Percentiles rank a stretch among this genome's conserved stretches.
Evolutionary conservation across 1,284 basidiomycete species (phyloP).

Genomic region (Puccinia triticina): DNA sequence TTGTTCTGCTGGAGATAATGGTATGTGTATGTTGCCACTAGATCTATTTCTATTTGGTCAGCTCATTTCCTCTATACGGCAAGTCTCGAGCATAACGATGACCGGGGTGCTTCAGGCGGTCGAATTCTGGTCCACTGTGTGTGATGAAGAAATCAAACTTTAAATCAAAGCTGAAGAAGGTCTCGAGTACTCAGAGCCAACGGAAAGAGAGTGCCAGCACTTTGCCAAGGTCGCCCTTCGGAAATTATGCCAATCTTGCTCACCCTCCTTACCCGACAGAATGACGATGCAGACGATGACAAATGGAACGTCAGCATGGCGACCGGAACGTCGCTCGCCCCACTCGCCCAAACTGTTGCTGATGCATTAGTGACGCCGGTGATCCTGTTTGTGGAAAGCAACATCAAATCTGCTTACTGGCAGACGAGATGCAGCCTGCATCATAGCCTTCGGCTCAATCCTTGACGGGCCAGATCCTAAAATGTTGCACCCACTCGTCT

Average conservation of each 20-base stretch:
- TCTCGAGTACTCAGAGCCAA: slow-evolving; percentile 84
- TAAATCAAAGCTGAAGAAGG: slow-evolving; percentile 92
- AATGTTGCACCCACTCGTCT: slow-evolving; percentile 84
- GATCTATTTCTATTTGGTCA: too few relatives aligned
- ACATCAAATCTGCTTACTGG: slow-evolving; percentile 92
- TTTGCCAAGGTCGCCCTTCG: slow-evolving; percentile 90
- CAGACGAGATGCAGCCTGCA: slow-evolving; percentile 94
- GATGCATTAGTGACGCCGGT: slow-evolving; percentile 89
- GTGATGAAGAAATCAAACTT: slow-evolving; percentile 93
- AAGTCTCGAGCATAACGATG: slow-evolving; percentile 83
- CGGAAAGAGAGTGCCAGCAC: slow-evolving; percentile 81
- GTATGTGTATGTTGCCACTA: slow-evolving; percentile 53
- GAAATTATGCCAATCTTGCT: slow-evolving; percentile 94
- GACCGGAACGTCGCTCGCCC: slow-evolving; percentile 86
- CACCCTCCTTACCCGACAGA: slow-evolving; percentile 83
- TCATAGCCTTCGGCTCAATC: slow-evolving; percentile 98
- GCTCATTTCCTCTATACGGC: slow-evolving; percentile 91
- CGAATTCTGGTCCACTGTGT: slow-evolving; percentile 99
- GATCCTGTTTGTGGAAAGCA: slow-evolving; percentile 95
- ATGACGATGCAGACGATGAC: slow-evolving; percentile 96
- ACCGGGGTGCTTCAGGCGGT: slow-evolving; percentile 92
- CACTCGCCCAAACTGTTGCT: slow-evolving; percentile 85
- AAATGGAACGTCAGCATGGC: slow-evolving; percentile 99
- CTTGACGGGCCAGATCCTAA: slow-evolving; percentile 89
- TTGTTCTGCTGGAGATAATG: slow-evolving; percentile 89